phyloP scores from a whole-genome alignment of 352 stramenopile genomes.

The Phytophthora podocarpi region DNA sequence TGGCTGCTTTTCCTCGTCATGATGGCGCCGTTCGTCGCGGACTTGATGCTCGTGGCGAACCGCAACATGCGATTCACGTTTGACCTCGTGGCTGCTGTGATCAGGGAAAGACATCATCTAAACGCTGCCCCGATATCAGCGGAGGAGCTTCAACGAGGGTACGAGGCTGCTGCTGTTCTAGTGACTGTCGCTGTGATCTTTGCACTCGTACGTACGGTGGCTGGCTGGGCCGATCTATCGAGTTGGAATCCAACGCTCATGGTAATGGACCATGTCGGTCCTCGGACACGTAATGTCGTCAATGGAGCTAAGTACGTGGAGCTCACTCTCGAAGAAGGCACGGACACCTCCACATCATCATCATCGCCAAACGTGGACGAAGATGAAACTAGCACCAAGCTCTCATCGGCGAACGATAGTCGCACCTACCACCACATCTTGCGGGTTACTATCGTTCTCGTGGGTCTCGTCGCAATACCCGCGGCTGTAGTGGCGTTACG shows the following conservation, averaged over 20 bases:
- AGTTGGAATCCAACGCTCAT: slow-evolving; percentile 21
- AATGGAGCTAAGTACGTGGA: slow-evolving; percentile 13
- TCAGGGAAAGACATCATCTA: slow-evolving; percentile 36
- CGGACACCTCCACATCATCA: too few species aligned
- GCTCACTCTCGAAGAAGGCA: slow-evolving; percentile 18
- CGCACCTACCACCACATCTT: slow-evolving; percentile 3
- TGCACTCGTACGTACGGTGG: slow-evolving; percentile 17
- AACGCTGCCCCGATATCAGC: slow-evolving; percentile 36
- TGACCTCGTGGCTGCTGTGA: slow-evolving; percentile 29
- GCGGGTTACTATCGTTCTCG: slow-evolving; percentile 7
- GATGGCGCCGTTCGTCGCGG: slow-evolving; percentile 36
- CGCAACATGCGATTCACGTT: slow-evolving; percentile 47
- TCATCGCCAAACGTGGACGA: background rate
- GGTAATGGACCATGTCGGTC: too few species aligned
- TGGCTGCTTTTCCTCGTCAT: slow-evolving; percentile 33
- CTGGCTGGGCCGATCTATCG: slow-evolving; percentile 21
- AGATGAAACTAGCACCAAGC: background rate
- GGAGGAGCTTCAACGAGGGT: slow-evolving; percentile 37
- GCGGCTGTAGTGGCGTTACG: slow-evolving; percentile 15
- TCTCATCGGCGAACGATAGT: background rate
- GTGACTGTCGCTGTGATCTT: slow-evolving; percentile 16
- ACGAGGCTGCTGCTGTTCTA: slow-evolving; percentile 23
- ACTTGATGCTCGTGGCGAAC: slow-evolving; percentile 43
- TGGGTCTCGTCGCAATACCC: slow-evolving; percentile 9
- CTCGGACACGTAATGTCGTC: too few species aligned